A percentile compares a stretch with the other conserved stretches of the same genome.
These are phyloP conservation scores for Coleophoma crateriformis DNA, from an alignment of 2,329 filamentous ascomycete genomes.

Conservation along the genomic window DNA sequence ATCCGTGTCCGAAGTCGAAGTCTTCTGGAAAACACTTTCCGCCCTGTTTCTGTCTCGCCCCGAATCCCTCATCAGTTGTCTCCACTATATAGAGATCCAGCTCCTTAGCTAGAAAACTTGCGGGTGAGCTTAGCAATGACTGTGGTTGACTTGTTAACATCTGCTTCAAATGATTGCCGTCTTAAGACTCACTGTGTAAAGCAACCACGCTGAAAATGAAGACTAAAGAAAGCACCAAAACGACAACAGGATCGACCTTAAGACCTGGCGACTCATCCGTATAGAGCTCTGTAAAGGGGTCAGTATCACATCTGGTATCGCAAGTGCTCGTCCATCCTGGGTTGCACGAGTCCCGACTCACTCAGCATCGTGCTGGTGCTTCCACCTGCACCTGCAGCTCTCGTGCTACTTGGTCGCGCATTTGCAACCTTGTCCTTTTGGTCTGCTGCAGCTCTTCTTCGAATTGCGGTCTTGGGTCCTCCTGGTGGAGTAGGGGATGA, in stretches of 20 bases:
- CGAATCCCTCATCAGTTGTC: too few species aligned
- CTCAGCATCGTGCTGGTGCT: constrained; percentile 98
- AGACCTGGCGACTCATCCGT: constrained; percentile 96
- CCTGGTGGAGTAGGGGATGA: constrained; percentile 87
- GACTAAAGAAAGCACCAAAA: constrained; percentile 90
- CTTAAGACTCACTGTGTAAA: constrained; percentile 65
- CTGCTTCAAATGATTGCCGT: not conserved
- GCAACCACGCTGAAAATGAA: constrained; percentile 99
- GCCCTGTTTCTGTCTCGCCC: too few species aligned
- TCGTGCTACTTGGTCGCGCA: constrained; percentile 84
- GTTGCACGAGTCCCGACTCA: constrained; percentile 40
- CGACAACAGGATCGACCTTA: constrained; percentile 96
- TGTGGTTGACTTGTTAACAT: constrained; percentile 29
- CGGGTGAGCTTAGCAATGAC: constrained; percentile 95
- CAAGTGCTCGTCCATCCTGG: not conserved
- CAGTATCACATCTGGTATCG: not conserved
- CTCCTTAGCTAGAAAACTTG: constrained; percentile 56
- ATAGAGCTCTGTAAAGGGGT: constrained; percentile 64
- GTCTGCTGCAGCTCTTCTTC: constrained; percentile 90
- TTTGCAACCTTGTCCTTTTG: constrained; percentile 97
- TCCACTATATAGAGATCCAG: too few species aligned
- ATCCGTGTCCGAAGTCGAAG: too few species aligned
- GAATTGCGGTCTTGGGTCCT: constrained; percentile 90
- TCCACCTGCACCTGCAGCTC: constrained; percentile 88
- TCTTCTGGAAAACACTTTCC: too few species aligned